phyloP scores from a whole-genome alignment of 2,329 filamentous ascomycete genomes.

The Hypoxylon sp. region DNA sequence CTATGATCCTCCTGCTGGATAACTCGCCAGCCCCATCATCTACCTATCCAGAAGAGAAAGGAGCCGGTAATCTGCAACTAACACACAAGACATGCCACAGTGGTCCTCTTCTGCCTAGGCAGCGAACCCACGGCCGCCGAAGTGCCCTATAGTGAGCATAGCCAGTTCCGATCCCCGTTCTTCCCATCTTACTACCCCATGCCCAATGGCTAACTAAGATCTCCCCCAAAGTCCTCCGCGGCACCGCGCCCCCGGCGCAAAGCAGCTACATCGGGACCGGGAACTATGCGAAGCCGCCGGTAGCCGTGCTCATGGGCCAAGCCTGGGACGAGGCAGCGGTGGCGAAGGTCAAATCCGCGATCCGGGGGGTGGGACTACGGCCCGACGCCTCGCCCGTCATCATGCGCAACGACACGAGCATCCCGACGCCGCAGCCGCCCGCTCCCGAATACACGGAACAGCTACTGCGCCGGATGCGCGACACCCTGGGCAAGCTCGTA shows the following conservation, averaged over 20 bases:
- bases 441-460: constrained; percentile 30
- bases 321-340: constrained; percentile 32
- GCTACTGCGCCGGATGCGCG: constrained; percentile 32
- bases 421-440: constrained; percentile 23
- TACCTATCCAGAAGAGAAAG: background rate
- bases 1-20: background rate
- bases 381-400: constrained; percentile 14
- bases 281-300: constrained; percentile 7
- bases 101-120: constrained; percentile 36
- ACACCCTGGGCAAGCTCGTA: constrained; percentile 7
- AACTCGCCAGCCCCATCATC: background rate
- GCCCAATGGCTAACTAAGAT: background rate
- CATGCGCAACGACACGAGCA: constrained; percentile 32
- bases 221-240: constrained; percentile 23
- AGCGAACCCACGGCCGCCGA: constrained; percentile 31
- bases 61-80: background rate
- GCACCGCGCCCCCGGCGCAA: constrained; percentile 24
- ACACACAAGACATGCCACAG: constrained; percentile 1
- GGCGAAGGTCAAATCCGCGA: constrained; percentile 17
- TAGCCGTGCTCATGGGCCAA: constrained; percentile 33
- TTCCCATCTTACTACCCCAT: background rate
- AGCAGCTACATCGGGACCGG: constrained; percentile 34
- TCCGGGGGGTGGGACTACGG: constrained; percentile 1
- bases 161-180: background rate
- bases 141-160: constrained; percentile 27